Base-by-base conservation (phyloP, 495 filamentous ascomycete genomes). In the Talaromyces ruber region DNA sequence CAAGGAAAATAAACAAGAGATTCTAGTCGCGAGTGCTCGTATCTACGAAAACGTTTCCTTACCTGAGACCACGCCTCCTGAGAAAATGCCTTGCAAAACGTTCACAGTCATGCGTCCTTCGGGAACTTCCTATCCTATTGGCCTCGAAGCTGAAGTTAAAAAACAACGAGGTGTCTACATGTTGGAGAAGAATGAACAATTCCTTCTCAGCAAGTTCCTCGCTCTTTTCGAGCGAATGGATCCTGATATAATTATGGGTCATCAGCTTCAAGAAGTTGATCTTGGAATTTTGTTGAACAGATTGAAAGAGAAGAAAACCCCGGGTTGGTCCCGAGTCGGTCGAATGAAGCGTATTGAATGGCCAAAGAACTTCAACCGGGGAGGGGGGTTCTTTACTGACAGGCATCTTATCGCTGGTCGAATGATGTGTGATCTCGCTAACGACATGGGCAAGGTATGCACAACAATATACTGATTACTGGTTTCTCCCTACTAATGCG, bases 1-100 rank as follows among this genome's bases (percentile, higher is more conserved):
- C 43, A 97, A 93, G 69, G 91, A 91, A 62, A 98, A 98, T 73
- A 98, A 93, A 75, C 92, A 97, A 66, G 94, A 98, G 73, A 94
- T 98, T 58, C 76, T 98, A 18, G 80, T 93, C 55, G 88, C 91
- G 37, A 96, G 90, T 76, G 90, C 92, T 45, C 84, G 95, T 67
- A 85, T 98, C 22, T 98, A 98, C 64, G 88, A 95, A 63, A 90
- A 96, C 68, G 81, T 98, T 25, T 89, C 87, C 32, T 79, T 98
- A 34, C 88, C 82, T 24, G 92, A 98, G 68, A 94, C 92, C 0
- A 95, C 91, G 0, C 84, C 90, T 0, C 85, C 93, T 18, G 92
- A 97, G 64, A 89, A 88, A 61, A 80, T 98, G 16, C 90, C 92
- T 28, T 96, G 86, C 67, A 90, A 89, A 61, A 93, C 89, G 3